phyloP scores from a whole-genome alignment of 371 early-diverging fungal species.

The Mortierella sp. region DNA sequence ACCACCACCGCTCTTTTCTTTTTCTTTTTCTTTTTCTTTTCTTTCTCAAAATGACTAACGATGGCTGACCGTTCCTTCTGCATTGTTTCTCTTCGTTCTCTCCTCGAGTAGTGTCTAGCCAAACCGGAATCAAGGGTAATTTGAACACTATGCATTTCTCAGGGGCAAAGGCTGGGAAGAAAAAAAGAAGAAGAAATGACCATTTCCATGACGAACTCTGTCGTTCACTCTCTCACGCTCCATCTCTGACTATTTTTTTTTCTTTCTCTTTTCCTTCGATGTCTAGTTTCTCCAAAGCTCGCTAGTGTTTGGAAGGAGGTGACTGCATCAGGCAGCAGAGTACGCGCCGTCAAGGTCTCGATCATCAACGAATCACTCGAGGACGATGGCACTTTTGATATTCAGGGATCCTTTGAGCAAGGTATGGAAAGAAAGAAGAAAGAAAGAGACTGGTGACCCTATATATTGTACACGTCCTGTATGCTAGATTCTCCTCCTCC shows the following conservation, averaged over 20 bases:
- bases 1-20: background rate
- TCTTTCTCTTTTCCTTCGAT: too few relatives aligned
- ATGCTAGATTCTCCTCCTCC: too few relatives aligned
- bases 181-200: too few relatives aligned
- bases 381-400: constrained; percentile 57
- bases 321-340: constrained; percentile 19
- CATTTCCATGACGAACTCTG: too few relatives aligned
- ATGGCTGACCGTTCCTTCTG: background rate
- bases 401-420: constrained; percentile 65
- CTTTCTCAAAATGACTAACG: background rate
- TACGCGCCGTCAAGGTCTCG: constrained; percentile 48
- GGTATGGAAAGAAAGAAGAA: too few relatives aligned
- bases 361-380: constrained; percentile 57
- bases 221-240: too few relatives aligned
- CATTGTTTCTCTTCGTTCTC: background rate
- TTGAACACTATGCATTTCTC: too few relatives aligned
- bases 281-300: constrained; percentile 37
- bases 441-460: too few relatives aligned
- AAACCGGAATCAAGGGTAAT: constrained; percentile 52
- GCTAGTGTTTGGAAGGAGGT: constrained; percentile 39
- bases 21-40: background rate
- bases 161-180: too few relatives aligned
- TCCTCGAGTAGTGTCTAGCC: constrained; percentile 40
- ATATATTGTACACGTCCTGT: too few relatives aligned
- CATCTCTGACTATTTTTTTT: too few relatives aligned